Evolutionary conservation across 495 filamentous ascomycete species (phyloP), one percentile per base, ranked within the genome.

Genomic region (Aspergillus nidulans): DNA sequence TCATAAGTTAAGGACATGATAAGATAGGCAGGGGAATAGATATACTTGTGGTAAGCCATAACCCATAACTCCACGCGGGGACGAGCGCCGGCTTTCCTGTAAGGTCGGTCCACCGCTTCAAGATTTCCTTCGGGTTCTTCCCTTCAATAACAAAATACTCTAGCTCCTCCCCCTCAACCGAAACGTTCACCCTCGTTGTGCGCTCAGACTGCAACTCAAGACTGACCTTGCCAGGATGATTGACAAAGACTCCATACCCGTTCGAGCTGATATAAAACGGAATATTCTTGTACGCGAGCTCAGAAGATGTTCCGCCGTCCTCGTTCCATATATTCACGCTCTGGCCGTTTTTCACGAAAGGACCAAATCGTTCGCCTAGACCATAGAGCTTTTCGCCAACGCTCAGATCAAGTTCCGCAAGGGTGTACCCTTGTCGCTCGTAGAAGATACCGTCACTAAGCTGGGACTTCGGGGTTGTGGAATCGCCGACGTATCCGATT

Each of bases 241-340:
- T 82, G 23, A 89, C 79, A 65, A 88, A 88, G n/a, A 89, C 75
- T 21, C 85, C 85, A 63, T 89, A 90, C 1, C 85, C 85, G 13
- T 75, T 71, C 0, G 81, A 86, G 53, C 81, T 86, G 30, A 89
- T 69, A 65, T 84, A 88, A 66, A 89, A 89, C 1, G 84, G 80
- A 6, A 89, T 75, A 60, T 89, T 89, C 69, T 89, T 89, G 63
- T 90, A 90, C 0, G 85, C 84, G 55, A 87, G 77, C 47, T 89
- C 85, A 16, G 78, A 83, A 0, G 79, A 84, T 16, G 87, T 89
- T 8, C 85, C 86, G 2, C 86, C 86, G 58, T 90, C 86, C 28
- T 82, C 81, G 53, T 89, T 88, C 84, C 85, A 88, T 18, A 89
- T 77, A 49, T 79, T 77, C 2, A 90, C 73, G 4, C 72, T 75